Base-by-base conservation (phyloP, 495 filamentous ascomycete species). In the Venustampulla echinocandica region DNA sequence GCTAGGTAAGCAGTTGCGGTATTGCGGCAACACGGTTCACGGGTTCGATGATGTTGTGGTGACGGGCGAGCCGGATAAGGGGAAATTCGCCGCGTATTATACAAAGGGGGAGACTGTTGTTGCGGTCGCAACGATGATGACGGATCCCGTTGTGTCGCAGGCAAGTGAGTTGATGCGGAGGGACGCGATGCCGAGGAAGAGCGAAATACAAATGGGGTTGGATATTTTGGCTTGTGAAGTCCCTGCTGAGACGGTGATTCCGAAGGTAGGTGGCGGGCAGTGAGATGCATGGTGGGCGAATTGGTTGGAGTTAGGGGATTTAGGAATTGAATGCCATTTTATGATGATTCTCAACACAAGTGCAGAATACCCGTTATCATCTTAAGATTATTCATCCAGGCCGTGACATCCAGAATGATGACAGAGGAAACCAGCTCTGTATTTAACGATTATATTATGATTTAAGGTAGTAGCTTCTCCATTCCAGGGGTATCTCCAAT, bases 11-110 rank as follows among this genome's bases (percentile, higher is more conserved):
- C 92, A 98, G 67, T 61, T 98, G 50, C 76, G 92, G 18, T 98
- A 98, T 65, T 92, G 87, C 57, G 92, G 92, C 1, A 89, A 86
- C 64, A 86, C 90, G 0, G 60, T 68, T 2, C 73, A 76, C 43
- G 87, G 89, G 4, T 95, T 75, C 69, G 93, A 98, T 55, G 87
- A 90, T 54, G 52, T 97, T 10, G 67, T 95, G 1, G 32, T 96
- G 19, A 66, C 80, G 41, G 90, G 90, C 1, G 71, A 88, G 44
- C 76, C 81, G 2, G 87, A 85, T 14, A 79, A 93, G 47, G 79
- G 72, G 19, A 92, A 87, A 60, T 98, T 92, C 57, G 81, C 80
- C 9, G 92, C 88, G 1, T 98, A 82, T 64, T 98, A 95, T 57
- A 77, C 74, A 14, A 84, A 86, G 55, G 93, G 86, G 0, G 85